Evolutionary conservation across 768 basidiomycete species (phyloP).

Genomic region (Mycena chlorophos): DNA sequence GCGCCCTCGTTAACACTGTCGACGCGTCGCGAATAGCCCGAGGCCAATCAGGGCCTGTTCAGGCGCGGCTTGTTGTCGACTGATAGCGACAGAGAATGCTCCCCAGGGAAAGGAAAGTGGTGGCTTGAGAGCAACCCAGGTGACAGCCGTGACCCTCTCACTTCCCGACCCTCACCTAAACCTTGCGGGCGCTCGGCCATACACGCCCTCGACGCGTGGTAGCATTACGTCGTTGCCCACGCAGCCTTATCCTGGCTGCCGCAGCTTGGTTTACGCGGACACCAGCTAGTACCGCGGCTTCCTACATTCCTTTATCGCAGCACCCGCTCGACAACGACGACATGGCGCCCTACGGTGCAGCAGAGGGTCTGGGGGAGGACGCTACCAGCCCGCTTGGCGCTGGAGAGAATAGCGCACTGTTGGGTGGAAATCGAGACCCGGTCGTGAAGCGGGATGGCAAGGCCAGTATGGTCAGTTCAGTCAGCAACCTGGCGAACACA

Average conservation of each 20-base stretch:
- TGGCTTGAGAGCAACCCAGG: too few relatives aligned
- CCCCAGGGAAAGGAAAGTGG: too few relatives aligned
- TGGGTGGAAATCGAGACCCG: slow-evolving; percentile 42
- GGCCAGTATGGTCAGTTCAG: slow-evolving; percentile 65
- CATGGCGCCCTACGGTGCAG: slow-evolving; percentile 75
- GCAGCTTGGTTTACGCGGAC: neutral
- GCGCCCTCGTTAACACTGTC: too few relatives aligned
- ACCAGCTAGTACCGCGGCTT: neutral
- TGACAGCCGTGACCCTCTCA: too few relatives aligned
- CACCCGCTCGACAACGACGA: slow-evolving; percentile 39
- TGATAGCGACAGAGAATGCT: too few relatives aligned
- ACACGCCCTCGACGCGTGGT: neutral
- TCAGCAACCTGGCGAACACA: slow-evolving; percentile 84
- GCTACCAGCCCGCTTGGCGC: slow-evolving; percentile 25
- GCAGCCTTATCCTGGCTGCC: slow-evolving; percentile 1
- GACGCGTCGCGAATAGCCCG: too few relatives aligned
- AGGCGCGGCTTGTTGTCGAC: too few relatives aligned
- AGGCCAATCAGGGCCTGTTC: too few relatives aligned
- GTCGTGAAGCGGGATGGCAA: slow-evolving; percentile 52
- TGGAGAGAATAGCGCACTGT: slow-evolving; percentile 61
- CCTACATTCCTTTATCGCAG: slow-evolving; percentile 1
- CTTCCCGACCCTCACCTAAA: too few relatives aligned
- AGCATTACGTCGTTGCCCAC: neutral
- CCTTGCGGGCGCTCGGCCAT: too few relatives aligned
- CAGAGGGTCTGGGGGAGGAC: slow-evolving; percentile 34